Evolutionary conservation across 805 yeast species (phyloP), one percentile per base, ranked within the genome.

Genomic region (Cyberlindnera japonica): DNA sequence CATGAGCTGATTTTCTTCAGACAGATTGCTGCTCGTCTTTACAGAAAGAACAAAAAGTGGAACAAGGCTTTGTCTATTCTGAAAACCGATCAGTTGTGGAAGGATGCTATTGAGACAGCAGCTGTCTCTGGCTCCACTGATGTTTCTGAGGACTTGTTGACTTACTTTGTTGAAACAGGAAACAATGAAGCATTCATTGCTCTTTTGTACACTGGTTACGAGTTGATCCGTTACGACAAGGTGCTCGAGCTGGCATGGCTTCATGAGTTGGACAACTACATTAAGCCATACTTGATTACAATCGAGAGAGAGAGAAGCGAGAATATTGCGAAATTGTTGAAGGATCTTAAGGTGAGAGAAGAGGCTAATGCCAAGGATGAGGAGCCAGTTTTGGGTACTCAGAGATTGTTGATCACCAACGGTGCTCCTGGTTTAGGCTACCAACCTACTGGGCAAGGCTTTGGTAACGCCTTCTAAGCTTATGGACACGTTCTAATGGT

Each of bases 131-230:
- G 77, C 47, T 81, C 82, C 50, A 57, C 77, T 10, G 89, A 85
- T 61, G 83, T 91, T 58, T 90, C 95, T 25, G 91, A 87, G 62
- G 98, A 93, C 45, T 70, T 87, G 49, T 69, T 93, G 62, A 75
- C 83, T 39, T 93, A 91, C 69, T 93, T 93, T 63, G 97, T 93
- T 45, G 97, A 91, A 55, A 87, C 95, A 28, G 98, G 96, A 53
- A 93, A 93, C 69, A 88, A 83, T 65, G 99, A 93, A 70, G 86
- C 96, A 56, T 85, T 88, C 60, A 83, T 89, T 55, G 97, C 96
- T 6, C 77, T 90, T 46, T 73, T 93, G 58, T 93, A 83, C 68
- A 70, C 87, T 6, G 86, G 95, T 57, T 93, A 93, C 63, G 85
- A 83, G 38, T 69, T 82, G 57, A 71, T 93, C 50, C 77, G 78